Evolutionary conservation across 2,329 filamentous ascomycete genomes (phyloP).

Genomic region (Emericellopsis atlantica): DNA sequence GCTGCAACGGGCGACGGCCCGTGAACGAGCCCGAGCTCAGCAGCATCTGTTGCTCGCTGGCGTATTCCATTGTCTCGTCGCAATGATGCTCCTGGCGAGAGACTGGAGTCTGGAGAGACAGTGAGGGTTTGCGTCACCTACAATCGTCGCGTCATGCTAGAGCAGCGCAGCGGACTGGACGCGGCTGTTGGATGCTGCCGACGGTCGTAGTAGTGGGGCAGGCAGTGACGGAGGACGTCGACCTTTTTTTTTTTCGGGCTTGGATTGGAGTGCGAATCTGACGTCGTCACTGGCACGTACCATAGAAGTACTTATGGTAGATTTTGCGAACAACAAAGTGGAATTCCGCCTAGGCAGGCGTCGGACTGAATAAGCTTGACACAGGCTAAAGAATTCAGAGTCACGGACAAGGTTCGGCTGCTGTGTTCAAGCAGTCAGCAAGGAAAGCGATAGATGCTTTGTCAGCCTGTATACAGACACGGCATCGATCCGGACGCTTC

Average conservation of each 20-base stretch:
- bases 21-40: conserved; percentile 46
- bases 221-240: no score
- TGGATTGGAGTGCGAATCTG: no score
- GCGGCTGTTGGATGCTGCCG: neutral
- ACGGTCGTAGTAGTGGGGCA: no score
- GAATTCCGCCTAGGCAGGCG: neutral
- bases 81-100: conserved; percentile 10
- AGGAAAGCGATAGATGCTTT: neutral
- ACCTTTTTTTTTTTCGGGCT: no score
- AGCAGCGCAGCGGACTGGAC: no score
- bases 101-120: neutral
- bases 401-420: no score
- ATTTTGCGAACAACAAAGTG: neutral
- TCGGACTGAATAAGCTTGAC: neutral
- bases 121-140: neutral
- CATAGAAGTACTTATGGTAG: no score
- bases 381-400: no score
- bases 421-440: neutral
- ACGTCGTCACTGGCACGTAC: no score
- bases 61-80: conserved; percentile 14
- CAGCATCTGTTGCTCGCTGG: conserved; percentile 31
- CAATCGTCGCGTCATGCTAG: conserved; percentile 1
- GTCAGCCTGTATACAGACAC: neutral
- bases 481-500: neutral
- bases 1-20: conserved; percentile 36